phyloP scores from a whole-genome alignment of 2,329 filamentous ascomycete species.

The Trichoderma sp. region DNA sequence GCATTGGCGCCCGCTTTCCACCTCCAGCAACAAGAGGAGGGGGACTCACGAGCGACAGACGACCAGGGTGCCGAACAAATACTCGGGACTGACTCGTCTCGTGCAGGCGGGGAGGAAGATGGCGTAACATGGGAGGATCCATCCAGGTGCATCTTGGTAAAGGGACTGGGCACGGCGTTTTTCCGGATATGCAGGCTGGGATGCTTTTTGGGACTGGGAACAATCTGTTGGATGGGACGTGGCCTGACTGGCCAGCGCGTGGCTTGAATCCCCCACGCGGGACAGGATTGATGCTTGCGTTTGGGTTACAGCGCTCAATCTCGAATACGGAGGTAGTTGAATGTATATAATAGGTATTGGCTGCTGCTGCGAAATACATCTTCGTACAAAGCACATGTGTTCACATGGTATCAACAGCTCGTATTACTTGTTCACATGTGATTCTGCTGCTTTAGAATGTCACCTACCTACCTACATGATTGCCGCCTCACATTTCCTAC shows the following conservation, averaged over 20 bases:
- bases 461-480: background rate
- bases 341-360: background rate
- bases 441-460: background rate
- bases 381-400: background rate
- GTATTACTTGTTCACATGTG: background rate
- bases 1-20: background rate
- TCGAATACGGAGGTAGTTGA: background rate
- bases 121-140: slow-evolving; percentile 11
- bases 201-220: background rate
- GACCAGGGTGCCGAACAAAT: background rate
- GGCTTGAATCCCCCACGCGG: background rate
- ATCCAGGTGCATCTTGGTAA: slow-evolving; percentile 3
- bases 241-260: slow-evolving; percentile 2
- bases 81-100: background rate
- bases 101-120: slow-evolving; percentile 7
- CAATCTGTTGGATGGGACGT: slow-evolving; percentile 3
- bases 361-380: background rate
- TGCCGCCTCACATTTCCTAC: background rate
- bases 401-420: background rate
- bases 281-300: background rate
- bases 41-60: background rate
- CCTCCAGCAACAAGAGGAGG: background rate
- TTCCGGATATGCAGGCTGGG: slow-evolving; percentile 8
- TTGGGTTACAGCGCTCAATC: background rate
- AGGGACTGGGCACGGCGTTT: slow-evolving; percentile 12